Evolutionary conservation across 768 basidiomycete species (phyloP).

Genomic region (Psilocybe azurescens): DNA sequence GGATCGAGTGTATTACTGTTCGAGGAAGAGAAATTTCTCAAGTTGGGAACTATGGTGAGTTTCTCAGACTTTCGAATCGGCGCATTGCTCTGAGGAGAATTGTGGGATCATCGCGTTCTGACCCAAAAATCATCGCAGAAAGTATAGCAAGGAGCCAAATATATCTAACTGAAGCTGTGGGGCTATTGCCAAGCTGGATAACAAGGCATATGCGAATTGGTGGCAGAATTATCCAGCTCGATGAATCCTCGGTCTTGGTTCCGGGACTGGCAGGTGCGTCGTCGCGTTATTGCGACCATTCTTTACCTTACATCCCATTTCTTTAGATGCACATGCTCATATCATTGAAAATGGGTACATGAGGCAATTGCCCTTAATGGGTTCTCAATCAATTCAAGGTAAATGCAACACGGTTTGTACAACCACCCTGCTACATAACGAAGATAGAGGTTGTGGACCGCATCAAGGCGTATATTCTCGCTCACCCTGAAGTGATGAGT

Average conservation of each 20-base stretch:
- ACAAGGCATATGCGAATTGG: background rate
- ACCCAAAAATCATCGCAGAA: constrained; percentile 5
- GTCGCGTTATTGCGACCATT: background rate
- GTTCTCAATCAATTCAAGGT: constrained; percentile 66
- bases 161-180: background rate
- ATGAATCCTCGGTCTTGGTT: constrained; percentile 43
- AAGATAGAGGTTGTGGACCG: constrained; percentile 63
- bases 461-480: constrained; percentile 61
- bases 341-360: constrained; percentile 76
- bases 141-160: constrained; percentile 7
- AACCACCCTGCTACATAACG: background rate
- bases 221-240: constrained; percentile 19
- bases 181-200: constrained; percentile 14
- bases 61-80: background rate
- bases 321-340: constrained; percentile 80
- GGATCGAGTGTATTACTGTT: constrained; percentile 68
- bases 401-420: constrained; percentile 1
- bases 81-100: background rate
- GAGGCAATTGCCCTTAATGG: constrained; percentile 66
- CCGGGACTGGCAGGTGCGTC: constrained; percentile 74
- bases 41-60: constrained; percentile 54
- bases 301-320: background rate
- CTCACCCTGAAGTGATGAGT: constrained; percentile 58
- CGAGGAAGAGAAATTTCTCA: constrained; percentile 50
- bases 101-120: background rate